These are phyloP conservation scores for Corynespora cassiicola DNA, from an alignment of 2,329 filamentous ascomycete species.

Conservation along the genomic window DNA sequence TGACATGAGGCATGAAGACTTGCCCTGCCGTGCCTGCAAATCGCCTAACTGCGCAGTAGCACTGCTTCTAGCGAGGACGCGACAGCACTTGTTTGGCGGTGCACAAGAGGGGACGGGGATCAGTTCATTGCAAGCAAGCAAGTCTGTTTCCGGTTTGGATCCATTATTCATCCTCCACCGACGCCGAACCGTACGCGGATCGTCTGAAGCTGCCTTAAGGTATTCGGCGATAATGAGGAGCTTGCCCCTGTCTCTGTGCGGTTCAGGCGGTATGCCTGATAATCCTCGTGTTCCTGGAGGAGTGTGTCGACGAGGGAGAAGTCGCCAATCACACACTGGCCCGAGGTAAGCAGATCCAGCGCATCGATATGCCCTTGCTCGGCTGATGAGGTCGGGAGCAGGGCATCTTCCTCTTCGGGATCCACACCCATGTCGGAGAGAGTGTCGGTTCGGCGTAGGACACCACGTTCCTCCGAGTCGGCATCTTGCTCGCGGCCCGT, in stretches of 20 bases:
- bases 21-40: too few relatives aligned
- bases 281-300: constrained; percentile 49
- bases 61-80: too few relatives aligned
- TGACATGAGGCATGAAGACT: too few relatives aligned
- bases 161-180: constrained; percentile 41
- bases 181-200: constrained; percentile 42
- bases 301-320: constrained; percentile 50
- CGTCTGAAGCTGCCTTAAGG: constrained; percentile 39
- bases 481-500: constrained; percentile 56
- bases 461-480: constrained; percentile 66
- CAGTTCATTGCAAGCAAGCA: constrained; percentile 1
- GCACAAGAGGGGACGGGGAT: constrained; percentile 34
- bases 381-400: constrained; percentile 37
- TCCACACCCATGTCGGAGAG: constrained; percentile 49
- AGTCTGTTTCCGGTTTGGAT: neutral
- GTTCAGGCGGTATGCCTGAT: constrained; percentile 39
- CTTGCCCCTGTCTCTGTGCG: constrained; percentile 31
- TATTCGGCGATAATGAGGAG: constrained; percentile 33
- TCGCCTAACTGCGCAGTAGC: too few relatives aligned
- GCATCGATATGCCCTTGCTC: constrained; percentile 33
- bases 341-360: constrained; percentile 54
- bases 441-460: constrained; percentile 50
- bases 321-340: constrained; percentile 54
- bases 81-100: constrained; percentile 45
- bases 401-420: constrained; percentile 39